Evolutionary conservation across 2,329 filamentous ascomycete species (phyloP).

Genomic region (Penicillium capsulatum): DNA sequence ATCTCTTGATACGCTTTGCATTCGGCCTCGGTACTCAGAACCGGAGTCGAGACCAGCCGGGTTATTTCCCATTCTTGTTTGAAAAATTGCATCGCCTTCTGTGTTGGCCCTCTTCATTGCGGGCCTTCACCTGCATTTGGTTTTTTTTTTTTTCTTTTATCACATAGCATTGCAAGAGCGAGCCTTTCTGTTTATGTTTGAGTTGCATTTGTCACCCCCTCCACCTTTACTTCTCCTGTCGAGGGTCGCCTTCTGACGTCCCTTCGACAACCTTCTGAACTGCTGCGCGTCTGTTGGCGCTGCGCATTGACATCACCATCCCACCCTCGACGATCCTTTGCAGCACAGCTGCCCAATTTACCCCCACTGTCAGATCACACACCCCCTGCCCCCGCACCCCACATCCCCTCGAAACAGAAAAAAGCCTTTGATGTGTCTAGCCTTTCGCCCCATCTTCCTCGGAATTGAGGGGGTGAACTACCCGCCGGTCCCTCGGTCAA

Average conservation of each 20-base stretch:
- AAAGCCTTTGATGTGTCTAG: slow-evolving; percentile 26
- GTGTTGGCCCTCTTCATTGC: slow-evolving; percentile 28
- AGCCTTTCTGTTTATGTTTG: slow-evolving; percentile 33
- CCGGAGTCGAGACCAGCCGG: slow-evolving; percentile 20
- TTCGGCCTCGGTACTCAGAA: slow-evolving; percentile 17
- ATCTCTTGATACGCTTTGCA: slow-evolving; percentile 21
- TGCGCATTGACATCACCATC: slow-evolving; percentile 21
- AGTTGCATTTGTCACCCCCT: slow-evolving; percentile 16
- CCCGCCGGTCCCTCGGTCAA: too few species aligned
- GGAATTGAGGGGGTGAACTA: slow-evolving; percentile 2
- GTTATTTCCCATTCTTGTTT: slow-evolving; percentile 23
- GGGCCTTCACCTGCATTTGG: slow-evolving; percentile 34
- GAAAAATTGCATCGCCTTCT: slow-evolving; percentile 37
- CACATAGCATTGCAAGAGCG: slow-evolving; percentile 47
- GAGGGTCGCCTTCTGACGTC: slow-evolving; percentile 9
- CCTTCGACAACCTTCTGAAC: slow-evolving; percentile 8
- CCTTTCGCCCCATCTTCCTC: slow-evolving; percentile 3
- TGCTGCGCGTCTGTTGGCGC: slow-evolving; percentile 22
- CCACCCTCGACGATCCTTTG: slow-evolving; percentile 21
- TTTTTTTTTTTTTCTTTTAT: slow-evolving; percentile 33
- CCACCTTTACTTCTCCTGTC: slow-evolving; percentile 4
- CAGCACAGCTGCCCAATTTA: slow-evolving; percentile 15
- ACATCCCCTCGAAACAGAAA: slow-evolving; percentile 7
- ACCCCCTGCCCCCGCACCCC: slow-evolving; percentile 4
- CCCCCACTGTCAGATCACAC: background rate